Evolutionary conservation across 495 filamentous ascomycete species (phyloP), one percentile per base, ranked within the genome.

Genomic region (Mytilinidion resinicola): DNA sequence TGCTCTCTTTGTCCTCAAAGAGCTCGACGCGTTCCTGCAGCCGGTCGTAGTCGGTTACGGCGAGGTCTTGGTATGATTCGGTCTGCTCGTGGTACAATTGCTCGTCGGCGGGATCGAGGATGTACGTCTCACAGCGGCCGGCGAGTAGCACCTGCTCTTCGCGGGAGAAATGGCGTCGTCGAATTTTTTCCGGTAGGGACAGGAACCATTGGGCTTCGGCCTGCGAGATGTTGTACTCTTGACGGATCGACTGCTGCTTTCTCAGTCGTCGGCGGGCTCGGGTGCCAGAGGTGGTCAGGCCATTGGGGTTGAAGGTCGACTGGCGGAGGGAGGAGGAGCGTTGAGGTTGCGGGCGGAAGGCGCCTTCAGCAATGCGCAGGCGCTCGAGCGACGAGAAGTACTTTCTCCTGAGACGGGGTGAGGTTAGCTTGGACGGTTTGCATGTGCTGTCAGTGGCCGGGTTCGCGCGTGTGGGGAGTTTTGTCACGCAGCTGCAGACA

Each of bases 131-230:
- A 17, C 78, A 72, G 34, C 78, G 77, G 53, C 78, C 77, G 20
- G 78, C 78, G 42, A 91, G 71, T 48, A 84, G 67, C 33, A 80
- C 71, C 65, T 85, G 87, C 72, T 95, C 87, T 69, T 91, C 87
- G 48, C 73, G 76, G 11, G 84, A 84, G 70, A 89, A 89, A 62
- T 87, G 82, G 61, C 78, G 82, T 66, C 80, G 78, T 63, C 82
- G 80, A 46, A 91, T 74, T 66, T 87, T 90, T 56, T 86, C 79
- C 33, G 89, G 86, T 33, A 90, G 78, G 48, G 76, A 78, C 42
- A 84, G 74, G 64, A 85, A 89, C 77, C 85, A 92, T 68, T 82
- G 79, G 50, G 82, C 84, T 65, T 90, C 85, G n/a, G 76, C 74
- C 49, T 78, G 72, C 21, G 77, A 68, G 14, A 66, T 52, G 25